A percentile compares a stretch with the other conserved stretches of the same genome.
These are phyloP conservation scores for Byssoonygena ceratinophila DNA, from an alignment of 2,329 filamentous ascomycete species.

Conservation along the genomic window DNA sequence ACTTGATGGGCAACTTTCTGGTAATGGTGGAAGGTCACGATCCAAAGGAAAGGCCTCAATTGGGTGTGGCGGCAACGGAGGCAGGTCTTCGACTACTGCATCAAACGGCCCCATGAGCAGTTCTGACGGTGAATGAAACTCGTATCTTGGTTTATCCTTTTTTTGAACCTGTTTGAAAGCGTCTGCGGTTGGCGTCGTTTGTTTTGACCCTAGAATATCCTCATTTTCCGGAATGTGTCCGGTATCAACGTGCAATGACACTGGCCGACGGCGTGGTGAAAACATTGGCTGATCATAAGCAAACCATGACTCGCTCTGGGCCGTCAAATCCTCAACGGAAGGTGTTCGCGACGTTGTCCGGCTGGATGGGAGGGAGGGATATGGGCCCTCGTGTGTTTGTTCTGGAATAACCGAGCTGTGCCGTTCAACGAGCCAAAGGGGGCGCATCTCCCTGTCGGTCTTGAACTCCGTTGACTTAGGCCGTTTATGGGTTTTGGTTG, in stretches of 20 bases:
- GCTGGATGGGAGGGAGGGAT: constrained; percentile 44
- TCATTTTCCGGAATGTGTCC: constrained; percentile 26
- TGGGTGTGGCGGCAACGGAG: neutral
- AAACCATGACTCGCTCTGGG: constrained; percentile 15
- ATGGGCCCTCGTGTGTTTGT: constrained; percentile 31
- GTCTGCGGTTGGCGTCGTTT: constrained; percentile 58
- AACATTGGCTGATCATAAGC: constrained; percentile 12
- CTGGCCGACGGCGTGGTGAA: constrained; percentile 21
- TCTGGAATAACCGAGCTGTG: constrained; percentile 38
- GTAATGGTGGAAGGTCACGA: constrained; percentile 16
- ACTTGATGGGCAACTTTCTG: constrained; percentile 17
- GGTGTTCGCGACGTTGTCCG: constrained; percentile 39
- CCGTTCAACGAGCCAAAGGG: constrained; percentile 69
- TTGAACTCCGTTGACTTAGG: constrained; percentile 45
- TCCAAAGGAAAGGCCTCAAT: neutral
- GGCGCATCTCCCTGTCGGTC: constrained; percentile 58
- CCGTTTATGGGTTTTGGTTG: constrained; percentile 36
- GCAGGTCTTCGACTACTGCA: neutral
- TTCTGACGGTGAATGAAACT: constrained; percentile 40
- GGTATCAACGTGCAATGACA: constrained; percentile 28
- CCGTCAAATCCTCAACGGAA: constrained; percentile 36
- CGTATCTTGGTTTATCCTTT: constrained; percentile 35
- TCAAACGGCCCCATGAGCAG: constrained; percentile 32
- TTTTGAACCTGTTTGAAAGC: constrained; percentile 31
- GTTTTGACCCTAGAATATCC: constrained; percentile 51